A percentile compares a stretch with the other conserved stretches of the same genome.
These are phyloP conservation scores for Copromyces sp. DNA, from an alignment of 495 filamentous ascomycete genomes.

Conservation along the genomic window DNA sequence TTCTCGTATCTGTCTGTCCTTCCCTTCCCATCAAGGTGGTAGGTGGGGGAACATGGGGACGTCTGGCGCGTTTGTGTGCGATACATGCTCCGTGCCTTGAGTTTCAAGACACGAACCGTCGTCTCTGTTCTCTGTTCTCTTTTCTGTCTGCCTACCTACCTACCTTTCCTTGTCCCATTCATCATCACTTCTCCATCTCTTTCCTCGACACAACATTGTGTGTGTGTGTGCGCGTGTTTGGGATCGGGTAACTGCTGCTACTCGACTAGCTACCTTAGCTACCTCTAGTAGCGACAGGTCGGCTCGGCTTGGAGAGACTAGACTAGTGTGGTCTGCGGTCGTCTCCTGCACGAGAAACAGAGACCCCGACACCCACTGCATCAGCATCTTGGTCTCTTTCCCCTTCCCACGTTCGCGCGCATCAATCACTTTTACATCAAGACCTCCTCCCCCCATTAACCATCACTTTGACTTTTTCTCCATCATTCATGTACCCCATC, in stretches of 20 bases:
- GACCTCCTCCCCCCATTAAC: not conserved
- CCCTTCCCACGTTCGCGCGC: slow-evolving; percentile 2
- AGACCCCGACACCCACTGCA: not conserved
- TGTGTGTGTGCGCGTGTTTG: not conserved
- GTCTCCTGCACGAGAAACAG: not conserved
- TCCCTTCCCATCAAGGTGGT: too few relatives aligned
- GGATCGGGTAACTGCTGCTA: not conserved
- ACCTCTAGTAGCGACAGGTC: not conserved
- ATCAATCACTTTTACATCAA: slow-evolving; percentile 1
- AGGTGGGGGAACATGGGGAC: too few relatives aligned
- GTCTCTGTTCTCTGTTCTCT: not conserved
- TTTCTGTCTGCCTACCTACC: slow-evolving; percentile 11
- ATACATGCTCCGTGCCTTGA: not conserved
- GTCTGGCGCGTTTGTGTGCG: not conserved
- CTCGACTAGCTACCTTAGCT: not conserved
- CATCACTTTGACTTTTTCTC: not conserved
- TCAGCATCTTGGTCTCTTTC: not conserved
- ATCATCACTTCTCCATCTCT: not conserved
- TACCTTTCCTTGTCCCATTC: not conserved
- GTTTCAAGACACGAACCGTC: slow-evolving; percentile 6
- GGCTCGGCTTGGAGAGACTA: not conserved
- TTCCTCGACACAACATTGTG: not conserved
- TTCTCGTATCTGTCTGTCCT: slow-evolving; percentile 23
- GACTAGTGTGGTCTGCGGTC: not conserved
- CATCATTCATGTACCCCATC: slow-evolving; percentile 22